phyloP scores from a whole-genome alignment of 1,139 yeast species.

The Yamadazyma sp. region DNA sequence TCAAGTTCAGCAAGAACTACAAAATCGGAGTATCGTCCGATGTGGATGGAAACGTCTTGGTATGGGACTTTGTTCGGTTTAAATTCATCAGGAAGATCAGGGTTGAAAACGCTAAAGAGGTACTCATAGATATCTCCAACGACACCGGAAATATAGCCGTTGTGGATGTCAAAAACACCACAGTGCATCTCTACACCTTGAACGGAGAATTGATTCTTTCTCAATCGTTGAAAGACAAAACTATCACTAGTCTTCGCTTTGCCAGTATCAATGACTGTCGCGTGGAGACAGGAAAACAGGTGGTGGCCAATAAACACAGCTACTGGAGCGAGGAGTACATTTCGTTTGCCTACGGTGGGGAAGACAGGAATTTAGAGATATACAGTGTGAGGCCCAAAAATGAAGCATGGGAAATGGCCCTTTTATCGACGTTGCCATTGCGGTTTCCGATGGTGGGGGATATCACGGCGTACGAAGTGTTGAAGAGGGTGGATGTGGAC shows the following conservation, averaged over 20 bases:
- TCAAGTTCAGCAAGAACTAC: conserved; percentile 50
- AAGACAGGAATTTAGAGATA: conserved; percentile 19
- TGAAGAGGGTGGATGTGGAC: conserved; percentile 34
- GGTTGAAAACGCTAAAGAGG: conserved; percentile 13
- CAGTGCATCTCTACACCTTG: conserved; percentile 44
- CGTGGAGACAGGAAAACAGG: conserved; percentile 26
- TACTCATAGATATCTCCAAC: conserved; percentile 49
- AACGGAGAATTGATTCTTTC: conserved; percentile 50
- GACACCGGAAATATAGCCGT: conserved; percentile 56
- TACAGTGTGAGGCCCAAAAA: conserved; percentile 23
- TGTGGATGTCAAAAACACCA: conserved; percentile 20
- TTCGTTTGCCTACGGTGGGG: conserved; percentile 23
- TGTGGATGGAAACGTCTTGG: conserved; percentile 43
- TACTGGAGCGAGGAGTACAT: conserved; percentile 41
- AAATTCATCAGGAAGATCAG: conserved; percentile 46
- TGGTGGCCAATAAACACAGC: conserved; percentile 27
- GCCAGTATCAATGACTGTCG: conserved; percentile 32
- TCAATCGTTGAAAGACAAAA: conserved; percentile 17
- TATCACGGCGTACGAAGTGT: conserved; percentile 27
- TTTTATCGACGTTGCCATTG: conserved; percentile 17
- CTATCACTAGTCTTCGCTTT: conserved; percentile 27
- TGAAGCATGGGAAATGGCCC: conserved; percentile 23
- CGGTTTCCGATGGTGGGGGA: conserved; percentile 1
- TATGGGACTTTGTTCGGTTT: conserved; percentile 61
- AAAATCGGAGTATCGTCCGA: conserved; percentile 56